Evolutionary conservation across 1,284 basidiomycete genomes (phyloP), one percentile per base, ranked within the genome.

Genomic region (Mycena citricolor): DNA sequence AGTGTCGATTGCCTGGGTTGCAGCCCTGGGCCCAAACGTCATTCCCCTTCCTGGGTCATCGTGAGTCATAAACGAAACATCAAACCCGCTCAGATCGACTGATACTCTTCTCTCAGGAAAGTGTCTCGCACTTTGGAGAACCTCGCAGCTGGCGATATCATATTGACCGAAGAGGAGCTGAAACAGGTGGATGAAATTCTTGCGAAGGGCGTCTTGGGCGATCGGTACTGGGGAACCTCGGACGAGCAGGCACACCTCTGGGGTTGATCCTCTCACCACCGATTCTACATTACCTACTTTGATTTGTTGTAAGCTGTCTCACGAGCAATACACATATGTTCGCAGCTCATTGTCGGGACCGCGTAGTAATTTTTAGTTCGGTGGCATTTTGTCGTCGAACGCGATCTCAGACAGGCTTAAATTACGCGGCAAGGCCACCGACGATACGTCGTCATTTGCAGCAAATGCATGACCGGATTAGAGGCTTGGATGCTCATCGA

Each of bases 1-100:
- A 59, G 64, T 87, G 11, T 69, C 72, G 26, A 66, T 87, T 26
- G 81, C 83, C 0, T 87, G 81, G 80, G 69, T 84, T 8, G 58
- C 65, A 20, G 59, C 66, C 2, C 67, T 73, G 33, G 74, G 71
- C 13, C 59, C 61, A 16, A 73, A 75, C 38, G 65, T 76, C 31
- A 67, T 81, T 38, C 77, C 78, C 1, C 70, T 81, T 32, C 77
- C 79, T 1, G 78, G 78, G 4, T 77, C 74, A 2, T 74, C 73
- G 69, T 71, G 42, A 37, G 69, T 65, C 8, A 10, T 2, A 12
- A 17, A 4, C 21, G 1, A 7, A 8, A 7, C 21, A 10, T 14
- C 11, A 26, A n/a, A 21, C 13, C 24, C 2, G 14, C 16, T 13
- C 6, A 26, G 17, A 19, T 25, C 6, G 5, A 23, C 20, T 1